A percentile compares a stretch with the other conserved stretches of the same genome.
Conservation (phyloP, 306 rosid species). For the Pyrus betulifolia region DNA sequence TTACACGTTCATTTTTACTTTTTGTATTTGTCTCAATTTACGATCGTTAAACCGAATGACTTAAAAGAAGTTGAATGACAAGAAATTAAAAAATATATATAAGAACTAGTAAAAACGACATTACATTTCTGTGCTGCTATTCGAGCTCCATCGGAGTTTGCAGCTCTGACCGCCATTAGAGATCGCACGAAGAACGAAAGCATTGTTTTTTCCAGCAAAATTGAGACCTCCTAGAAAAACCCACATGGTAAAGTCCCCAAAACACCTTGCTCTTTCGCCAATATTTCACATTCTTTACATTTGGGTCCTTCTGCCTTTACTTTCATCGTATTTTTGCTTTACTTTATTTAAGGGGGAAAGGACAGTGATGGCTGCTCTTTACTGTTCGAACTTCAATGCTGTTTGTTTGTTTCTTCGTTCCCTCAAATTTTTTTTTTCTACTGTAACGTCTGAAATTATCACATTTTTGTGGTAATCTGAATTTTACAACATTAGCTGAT, state of each 20-base stretch:
- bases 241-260: not conserved
- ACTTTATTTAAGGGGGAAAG: not conserved
- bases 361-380: not conserved
- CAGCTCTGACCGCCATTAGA: not conserved
- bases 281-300: not conserved
- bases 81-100: too few species aligned
- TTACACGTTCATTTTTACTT: too few species aligned
- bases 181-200: not conserved
- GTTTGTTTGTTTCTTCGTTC: too few species aligned
- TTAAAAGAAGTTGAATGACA: too few species aligned
- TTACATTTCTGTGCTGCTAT: not conserved
- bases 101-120: too few species aligned
- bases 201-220: not conserved
- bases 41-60: rapidly evolving
- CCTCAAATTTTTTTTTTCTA: too few species aligned
- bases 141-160: not conserved
- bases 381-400: not conserved
- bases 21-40: rapidly evolving
- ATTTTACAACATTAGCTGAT: too few species aligned
- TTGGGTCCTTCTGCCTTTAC: not conserved
- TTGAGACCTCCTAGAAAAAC: not conserved
- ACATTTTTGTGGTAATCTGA: too few species aligned
- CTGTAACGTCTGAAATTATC: too few species aligned
- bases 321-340: not conserved
- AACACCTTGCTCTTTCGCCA: not conserved